Conservation (phyloP, 106 monocot genomes). For the Narthecium ossifragum region DNA sequence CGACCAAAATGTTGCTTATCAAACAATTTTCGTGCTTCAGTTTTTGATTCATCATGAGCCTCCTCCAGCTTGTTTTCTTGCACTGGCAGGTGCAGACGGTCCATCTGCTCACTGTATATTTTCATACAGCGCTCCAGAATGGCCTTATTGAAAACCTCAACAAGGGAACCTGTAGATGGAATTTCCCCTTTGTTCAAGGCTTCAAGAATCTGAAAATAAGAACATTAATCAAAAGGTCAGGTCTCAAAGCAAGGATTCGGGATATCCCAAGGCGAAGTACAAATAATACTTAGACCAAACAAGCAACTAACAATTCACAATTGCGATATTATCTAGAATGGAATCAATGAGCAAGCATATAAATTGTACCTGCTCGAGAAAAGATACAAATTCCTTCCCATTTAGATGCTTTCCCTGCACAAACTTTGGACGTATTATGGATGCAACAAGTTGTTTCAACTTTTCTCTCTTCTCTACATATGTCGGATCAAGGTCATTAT, state of each 20-base stretch:
- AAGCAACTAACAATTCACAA: not conserved
- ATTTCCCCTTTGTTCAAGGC: constrained; percentile 98
- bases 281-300: too few species aligned
- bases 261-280: too few species aligned
- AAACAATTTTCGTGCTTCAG: constrained; percentile 52
- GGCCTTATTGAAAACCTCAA: constrained; percentile 90
- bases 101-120: constrained; percentile 61
- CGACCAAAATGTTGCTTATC: constrained; percentile 91
- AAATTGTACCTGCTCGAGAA: constrained; percentile 75
- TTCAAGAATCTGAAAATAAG: constrained; percentile 76
- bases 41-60: constrained; percentile 44
- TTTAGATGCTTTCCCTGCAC: constrained; percentile 78
- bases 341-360: not conserved
- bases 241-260: not conserved
- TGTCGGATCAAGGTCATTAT: constrained; percentile 69
- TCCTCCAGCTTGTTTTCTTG: constrained; percentile 38
- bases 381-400: constrained; percentile 87
- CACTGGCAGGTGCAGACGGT: constrained; percentile 50
- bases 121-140: constrained; percentile 88
- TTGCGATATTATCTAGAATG: not conserved
- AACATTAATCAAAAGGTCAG: not conserved
- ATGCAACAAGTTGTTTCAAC: constrained; percentile 73
- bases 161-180: constrained; percentile 93
- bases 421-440: constrained; percentile 77
- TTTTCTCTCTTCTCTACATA: constrained; percentile 78